These are phyloP conservation scores for Isatis tinctoria DNA, from an alignment of 345 rosid genomes.

Conservation along the genomic window DNA sequence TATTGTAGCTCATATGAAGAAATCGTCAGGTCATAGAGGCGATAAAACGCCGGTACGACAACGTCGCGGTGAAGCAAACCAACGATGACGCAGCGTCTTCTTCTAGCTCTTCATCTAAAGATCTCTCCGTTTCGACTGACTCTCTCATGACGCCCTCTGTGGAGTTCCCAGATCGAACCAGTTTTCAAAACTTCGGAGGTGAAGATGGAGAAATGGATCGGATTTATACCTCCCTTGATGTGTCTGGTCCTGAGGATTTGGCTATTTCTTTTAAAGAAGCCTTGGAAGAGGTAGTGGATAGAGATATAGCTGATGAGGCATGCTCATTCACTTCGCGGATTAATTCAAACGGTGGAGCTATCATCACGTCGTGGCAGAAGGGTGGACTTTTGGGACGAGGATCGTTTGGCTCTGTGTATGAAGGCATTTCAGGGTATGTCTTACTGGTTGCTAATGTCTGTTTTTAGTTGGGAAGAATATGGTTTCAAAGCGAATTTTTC, in stretches of 20 bases:
- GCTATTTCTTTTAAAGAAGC: constrained; percentile 45
- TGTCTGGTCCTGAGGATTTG: constrained; percentile 73
- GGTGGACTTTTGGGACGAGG: constrained; percentile 82
- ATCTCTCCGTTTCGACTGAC: constrained; percentile 37
- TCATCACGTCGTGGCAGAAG: constrained; percentile 59
- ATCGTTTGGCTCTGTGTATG: constrained; percentile 87
- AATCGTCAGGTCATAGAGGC: constrained; percentile 26
- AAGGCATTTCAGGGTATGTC: constrained; percentile 79
- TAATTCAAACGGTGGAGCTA: constrained; percentile 37
- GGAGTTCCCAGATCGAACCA: constrained; percentile 53
- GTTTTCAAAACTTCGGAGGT: constrained; percentile 68
- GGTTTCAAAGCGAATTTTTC: not conserved
- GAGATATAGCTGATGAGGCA: constrained; percentile 35
- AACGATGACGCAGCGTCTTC: constrained; percentile 55
- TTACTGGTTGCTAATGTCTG: not conserved
- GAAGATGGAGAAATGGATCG: constrained; percentile 62
- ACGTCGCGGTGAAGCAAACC: constrained; percentile 57
- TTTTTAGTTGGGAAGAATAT: no score
- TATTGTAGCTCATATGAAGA: constrained; percentile 55
- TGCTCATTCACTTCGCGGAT: constrained; percentile 58
- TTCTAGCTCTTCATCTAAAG: constrained; percentile 45
- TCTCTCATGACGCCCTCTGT: constrained; percentile 58
- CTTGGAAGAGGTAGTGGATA: constrained; percentile 3
- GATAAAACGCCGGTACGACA: constrained; percentile 35
- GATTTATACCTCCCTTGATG: constrained; percentile 53